These are phyloP conservation scores for maize (Zea mays) DNA, from an alignment of 176 grass and related monocot species.

Conservation along the genomic window DNA sequence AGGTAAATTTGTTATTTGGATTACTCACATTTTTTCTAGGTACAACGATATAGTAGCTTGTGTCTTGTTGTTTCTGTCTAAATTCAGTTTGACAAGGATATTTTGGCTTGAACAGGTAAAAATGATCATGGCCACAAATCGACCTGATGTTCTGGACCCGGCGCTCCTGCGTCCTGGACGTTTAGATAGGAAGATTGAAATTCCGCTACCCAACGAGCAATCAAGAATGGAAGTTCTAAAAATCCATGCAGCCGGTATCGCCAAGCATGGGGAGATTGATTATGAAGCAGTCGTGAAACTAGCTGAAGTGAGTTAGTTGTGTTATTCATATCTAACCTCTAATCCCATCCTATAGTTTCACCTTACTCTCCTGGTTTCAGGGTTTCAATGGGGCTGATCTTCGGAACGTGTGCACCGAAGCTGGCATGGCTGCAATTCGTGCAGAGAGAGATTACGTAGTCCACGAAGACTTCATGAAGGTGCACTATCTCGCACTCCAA, in stretches of 20 bases:
- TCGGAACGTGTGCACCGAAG: conserved; percentile 96
- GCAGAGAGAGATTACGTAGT: conserved; percentile 96
- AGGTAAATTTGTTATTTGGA: conserved; percentile 49
- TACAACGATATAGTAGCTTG: background rate
- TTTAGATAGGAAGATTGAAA: conserved; percentile 95
- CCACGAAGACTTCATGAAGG: conserved; percentile 99
- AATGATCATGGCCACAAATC: conserved; percentile 99
- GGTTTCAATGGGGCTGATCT: conserved; percentile 98
- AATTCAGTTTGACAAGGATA: background rate
- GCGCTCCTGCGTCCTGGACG: conserved; percentile 90
- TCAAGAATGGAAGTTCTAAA: conserved; percentile 95
- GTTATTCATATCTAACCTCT: background rate
- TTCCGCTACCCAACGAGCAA: conserved; percentile 95
- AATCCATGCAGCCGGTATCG: conserved; percentile 94
- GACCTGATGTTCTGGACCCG: conserved; percentile 95
- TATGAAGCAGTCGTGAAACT: conserved; percentile 98
- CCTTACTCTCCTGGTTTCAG: conserved; percentile 40
- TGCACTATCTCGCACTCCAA: conserved; percentile 22
- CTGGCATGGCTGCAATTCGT: conserved; percentile 96
- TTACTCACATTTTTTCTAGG: conserved; percentile 13
- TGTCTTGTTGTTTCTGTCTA: background rate
- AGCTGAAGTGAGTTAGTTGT: conserved; percentile 67
- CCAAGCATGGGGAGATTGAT: conserved; percentile 98
- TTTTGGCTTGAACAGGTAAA: conserved; percentile 67
- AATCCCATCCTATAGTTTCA: background rate